Base-by-base conservation (phyloP, 2,329 filamentous ascomycete species). In the Trichoderma sp. region DNA sequence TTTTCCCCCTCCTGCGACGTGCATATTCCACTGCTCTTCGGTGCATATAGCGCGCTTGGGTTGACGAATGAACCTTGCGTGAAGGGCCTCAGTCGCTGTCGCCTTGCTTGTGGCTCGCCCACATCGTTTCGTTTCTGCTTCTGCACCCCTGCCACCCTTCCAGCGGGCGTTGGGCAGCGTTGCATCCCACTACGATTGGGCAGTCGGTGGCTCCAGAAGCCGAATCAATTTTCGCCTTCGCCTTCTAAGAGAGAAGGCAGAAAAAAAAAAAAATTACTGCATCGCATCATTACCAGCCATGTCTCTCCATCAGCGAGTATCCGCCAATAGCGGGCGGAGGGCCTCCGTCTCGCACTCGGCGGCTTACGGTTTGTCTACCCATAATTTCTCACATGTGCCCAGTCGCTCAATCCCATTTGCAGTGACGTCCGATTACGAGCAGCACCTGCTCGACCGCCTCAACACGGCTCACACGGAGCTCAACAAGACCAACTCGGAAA, bases 391-490 rank as follows among this genome's bases (percentile, higher is more conserved):
- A 70, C 71, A 21, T 24, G 46, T 24, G 46, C 46, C 73, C 72
- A 69, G 71, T 72, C 24, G 43, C 63, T 72, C 68, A 65, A 69
- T 59, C 26, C 32, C 24, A 13, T 60, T 68, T 21, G 52, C 56
- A 18, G 37, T 61, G 39, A 51, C 54, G 3, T 46, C 63, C n/a
- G 73, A 70, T 34, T 60, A 65, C 43, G 68, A 71, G 8, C 68
- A 73, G 37, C 66, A 63, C 37, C 70, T 74, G 21, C 70, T 70
- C 55, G 74, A 75, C 5, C 59, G 69, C 5, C 55, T 73, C 66
- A 71, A 71, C 66, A 55, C 69, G 34, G 71, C 73, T 58, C 71
- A 75, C 61, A 75, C 74, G 10, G 66, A 74, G 52, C 66, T 75
- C 60, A 75, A 76, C 72, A 74, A 72, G 66, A 64, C 68, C 63